Conservation (phyloP, 2,329 filamentous ascomycete genomes). For the Cyphellophora attinorum region DNA sequence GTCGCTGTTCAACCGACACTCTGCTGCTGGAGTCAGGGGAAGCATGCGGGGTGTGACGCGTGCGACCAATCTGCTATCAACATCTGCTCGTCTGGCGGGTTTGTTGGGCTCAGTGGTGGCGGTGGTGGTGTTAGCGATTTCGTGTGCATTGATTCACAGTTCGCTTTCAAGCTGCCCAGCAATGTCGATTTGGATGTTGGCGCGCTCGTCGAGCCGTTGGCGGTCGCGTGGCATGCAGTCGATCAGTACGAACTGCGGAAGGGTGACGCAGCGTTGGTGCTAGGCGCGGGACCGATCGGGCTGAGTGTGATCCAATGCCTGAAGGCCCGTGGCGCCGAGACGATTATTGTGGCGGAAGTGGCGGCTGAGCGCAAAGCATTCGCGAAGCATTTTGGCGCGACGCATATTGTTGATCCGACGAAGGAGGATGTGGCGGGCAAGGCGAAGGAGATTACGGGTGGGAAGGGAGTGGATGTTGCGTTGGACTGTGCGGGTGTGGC, state of each 20-base stretch:
- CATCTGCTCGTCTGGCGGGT: constrained; percentile 48
- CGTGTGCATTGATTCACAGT: constrained; percentile 41
- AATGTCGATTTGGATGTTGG: constrained; percentile 43
- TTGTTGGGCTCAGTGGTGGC: constrained; percentile 39
- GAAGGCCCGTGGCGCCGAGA: constrained; percentile 40
- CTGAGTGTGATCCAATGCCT: constrained; percentile 52
- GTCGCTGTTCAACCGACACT: constrained; percentile 54
- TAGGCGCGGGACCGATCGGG: constrained; percentile 56
- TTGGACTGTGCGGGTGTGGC: constrained; percentile 55
- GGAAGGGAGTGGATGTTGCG: constrained; percentile 44
- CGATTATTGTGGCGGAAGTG: constrained; percentile 51
- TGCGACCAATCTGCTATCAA: constrained; percentile 47
- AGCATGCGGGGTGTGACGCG: constrained; percentile 43
- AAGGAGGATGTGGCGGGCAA: constrained; percentile 35
- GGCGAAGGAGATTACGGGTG: constrained; percentile 37
- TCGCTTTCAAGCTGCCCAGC: constrained; percentile 42
- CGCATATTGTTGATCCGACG: constrained; percentile 43
- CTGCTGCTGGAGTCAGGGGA: constrained; percentile 39
- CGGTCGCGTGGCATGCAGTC: constrained; percentile 57
- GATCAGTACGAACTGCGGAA: constrained; percentile 36
- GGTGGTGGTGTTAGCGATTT: constrained; percentile 49
- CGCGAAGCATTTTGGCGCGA: constrained; percentile 46
- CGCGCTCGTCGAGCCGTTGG: constrained; percentile 53
- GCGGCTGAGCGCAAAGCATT: constrained; percentile 41
- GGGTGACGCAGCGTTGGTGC: constrained; percentile 42